Evolutionary conservation across 768 basidiomycete genomes (phyloP), one percentile per base, ranked within the genome.

Genomic region (Tephrocybe sp.): DNA sequence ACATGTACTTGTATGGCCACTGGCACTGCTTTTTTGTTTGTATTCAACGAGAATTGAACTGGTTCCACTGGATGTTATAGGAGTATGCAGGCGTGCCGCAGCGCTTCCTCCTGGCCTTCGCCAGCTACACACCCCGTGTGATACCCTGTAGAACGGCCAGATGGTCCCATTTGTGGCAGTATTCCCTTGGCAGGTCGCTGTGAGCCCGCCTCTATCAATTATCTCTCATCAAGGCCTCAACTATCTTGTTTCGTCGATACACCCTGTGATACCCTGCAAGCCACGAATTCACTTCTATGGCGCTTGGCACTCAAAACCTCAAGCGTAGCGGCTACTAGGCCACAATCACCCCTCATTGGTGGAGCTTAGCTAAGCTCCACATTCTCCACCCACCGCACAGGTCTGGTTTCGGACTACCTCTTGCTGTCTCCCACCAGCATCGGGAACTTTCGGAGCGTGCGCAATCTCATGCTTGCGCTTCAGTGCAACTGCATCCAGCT

Each of bases 381-480:
- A n/a, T n/a, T n/a, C n/a, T n/a, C n/a, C n/a, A n/a, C 49, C 34
- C 9, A 18, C 50, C 34, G 36, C 26, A 33, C 50, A 36, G 2
- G 37, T 17, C 42, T 36, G 2, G 25, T 15, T 40, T 45, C 28
- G 26, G 18, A 1, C n/a, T 1, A 24, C 15, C n/a, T 51, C 48
- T 40, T 28, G 8, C 38, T 15, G 4, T 38, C 18, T 3, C 34
- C 34, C 11, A 14, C 36, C 38, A 9, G 17, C 36, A 37, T 17
- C 50, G 36, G 42, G n/a, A 51, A 11, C 15, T 26, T 36, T 24
- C 44, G 50, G 44, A 26, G 18, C 23, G 37, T 33, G 12, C 42
- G 42, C 21, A 4, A 2, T 21, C 1, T 24, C 11, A 20, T 21
- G 18, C 34, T 39, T 17, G 3, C 6, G 38, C 20, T 36, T n/a